Evolutionary conservation across 2,329 filamentous ascomycete genomes (phyloP), one percentile per base, ranked within the genome.

Genomic region (Exophiala phaeomuriformis): DNA sequence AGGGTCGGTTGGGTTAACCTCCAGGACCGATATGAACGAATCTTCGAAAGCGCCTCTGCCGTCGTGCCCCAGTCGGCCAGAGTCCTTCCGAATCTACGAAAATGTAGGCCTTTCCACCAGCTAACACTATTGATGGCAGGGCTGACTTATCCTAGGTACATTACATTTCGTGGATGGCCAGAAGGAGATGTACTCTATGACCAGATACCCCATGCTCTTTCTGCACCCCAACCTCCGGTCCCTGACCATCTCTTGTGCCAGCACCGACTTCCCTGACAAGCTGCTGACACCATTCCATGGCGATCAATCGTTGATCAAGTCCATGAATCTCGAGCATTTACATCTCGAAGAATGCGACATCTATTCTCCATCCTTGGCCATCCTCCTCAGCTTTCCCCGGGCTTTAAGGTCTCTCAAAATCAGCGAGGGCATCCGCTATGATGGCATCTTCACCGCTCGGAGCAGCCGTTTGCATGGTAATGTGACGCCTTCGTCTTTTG

Each of bases 291-390:
- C 51, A 28, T 55, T 58, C 35, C 56, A 60, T 29, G 35, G 50
- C 19, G 58, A 62, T 29, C 6, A 51, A 12, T 48, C 50, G 7
- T 52, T 62, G 1, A 49, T 55, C 8, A 55, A 54, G 31, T 56
- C 58, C n/a, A 63, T 60, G 2, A 50, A 52, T 7, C 56, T 63
- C 8, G 57, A 62, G 40, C 48, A 60, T 42, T 44, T 63, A 7
- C 60, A 63, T 44, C 55, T 63, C 35, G 60, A 62, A 54, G 61
- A 63, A 47, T 63, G 61, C 41, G 61, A 63, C 43, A 59, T 63
- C 47, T 53, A 58, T 37, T 50, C 57, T 5, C 52, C 54, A 8
- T 56, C 58, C 5, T 50, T 63, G 5, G 53, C 49, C 8, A 50
- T 57, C 7, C 57, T 63, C 37, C 47, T 63, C 12, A 58, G 57